These are phyloP conservation scores for Eremochloa ophiuroides DNA, from an alignment of 176 grass and related monocot species.

Conservation along the genomic window DNA sequence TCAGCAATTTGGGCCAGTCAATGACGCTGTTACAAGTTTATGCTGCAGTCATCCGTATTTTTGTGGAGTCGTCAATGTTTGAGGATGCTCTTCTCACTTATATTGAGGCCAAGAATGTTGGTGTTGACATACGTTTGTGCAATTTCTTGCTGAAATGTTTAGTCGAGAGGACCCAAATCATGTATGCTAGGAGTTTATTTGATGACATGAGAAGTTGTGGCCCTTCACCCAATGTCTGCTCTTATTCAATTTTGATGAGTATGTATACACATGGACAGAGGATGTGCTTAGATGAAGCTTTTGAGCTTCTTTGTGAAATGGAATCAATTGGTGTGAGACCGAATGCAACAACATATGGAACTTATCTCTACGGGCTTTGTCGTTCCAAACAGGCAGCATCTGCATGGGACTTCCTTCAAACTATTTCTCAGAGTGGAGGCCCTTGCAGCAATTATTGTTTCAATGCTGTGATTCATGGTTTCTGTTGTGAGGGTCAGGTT, in stretches of 20 bases:
- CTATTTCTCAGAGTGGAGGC: constrained; percentile 27
- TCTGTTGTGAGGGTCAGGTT: constrained; percentile 43
- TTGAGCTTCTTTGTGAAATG: constrained; percentile 59
- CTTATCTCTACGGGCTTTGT: constrained; percentile 63
- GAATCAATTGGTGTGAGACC: constrained; percentile 37
- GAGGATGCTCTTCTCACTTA: constrained; percentile 58
- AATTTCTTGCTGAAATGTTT: constrained; percentile 70
- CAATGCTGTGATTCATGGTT: constrained; percentile 71
- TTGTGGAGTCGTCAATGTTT: constrained; percentile 40
- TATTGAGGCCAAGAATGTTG: constrained; percentile 46
- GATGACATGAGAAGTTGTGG: constrained; percentile 60
- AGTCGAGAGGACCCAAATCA: constrained; percentile 41
- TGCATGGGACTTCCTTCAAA: constrained; percentile 57
- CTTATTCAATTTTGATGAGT: constrained; percentile 56
- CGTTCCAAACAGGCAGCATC: constrained; percentile 24
- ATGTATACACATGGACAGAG: constrained; percentile 50
- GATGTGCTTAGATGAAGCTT: constrained; percentile 49
- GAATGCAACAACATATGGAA: constrained; percentile 53
- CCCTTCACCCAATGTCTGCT: constrained; percentile 57
- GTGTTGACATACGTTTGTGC: constrained; percentile 43
- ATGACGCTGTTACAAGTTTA: constrained; percentile 59
- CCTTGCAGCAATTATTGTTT: constrained; percentile 53
- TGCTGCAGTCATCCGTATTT: constrained; percentile 36
- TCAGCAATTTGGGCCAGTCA: constrained; percentile 30
- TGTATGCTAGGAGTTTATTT: constrained; percentile 47